Base-by-base conservation (phyloP, 345 rosid species). In the Hevea brasiliensis region DNA sequence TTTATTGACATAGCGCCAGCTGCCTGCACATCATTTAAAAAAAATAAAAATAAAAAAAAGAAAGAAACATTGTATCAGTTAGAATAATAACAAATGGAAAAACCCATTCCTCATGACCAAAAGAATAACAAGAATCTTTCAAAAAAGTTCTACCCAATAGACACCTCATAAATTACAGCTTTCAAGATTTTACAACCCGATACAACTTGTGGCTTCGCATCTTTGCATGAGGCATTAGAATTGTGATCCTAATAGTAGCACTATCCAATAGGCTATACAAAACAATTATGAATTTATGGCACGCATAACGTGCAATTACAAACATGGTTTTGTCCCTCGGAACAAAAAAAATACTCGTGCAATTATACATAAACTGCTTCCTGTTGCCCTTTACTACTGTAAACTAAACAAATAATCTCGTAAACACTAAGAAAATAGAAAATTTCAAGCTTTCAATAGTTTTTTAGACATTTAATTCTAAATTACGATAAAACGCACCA, bases 1-100 rank as follows among this genome's bases (percentile, higher is more conserved):
- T 90, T 89, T 70, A 95, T 87, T 24, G 97, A 91, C 83, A 96
- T 77, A 67, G 98, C 95, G 58, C 96, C 98, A 50, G 99, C 97
- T 6, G 99, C 98, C 99, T 96, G 92, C 66, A 80, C 37, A 57
- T 40, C 17, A 57, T 65, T 64, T n/a, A 70, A 60, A 54, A 70
- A 26, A 78, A 65, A 32, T n/a, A 12, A 50, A n/a, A n/a, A n/a
- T n/a, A n/a, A n/a, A n/a, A n/a, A n/a, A n/a, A n/a, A n/a, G n/a
- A n/a, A n/a, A n/a, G n/a, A n/a, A n/a, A n/a, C n/a, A n/a, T n/a
- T n/a, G n/a, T 42, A 47, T 29, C 44, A 23, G 56, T 72, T 32
- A 48, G 53, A 65, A 61, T 65, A 32, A 48, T 29, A 29, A 15
- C 3, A 37, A n/a, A 58, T 15, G 62, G 61, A 26, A 57, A 57